Percentiles rank a stretch among this genome's conserved stretches.
phyloP scores from a whole-genome alignment of 106 monocot species.

The Dendrobium catenatum region DNA sequence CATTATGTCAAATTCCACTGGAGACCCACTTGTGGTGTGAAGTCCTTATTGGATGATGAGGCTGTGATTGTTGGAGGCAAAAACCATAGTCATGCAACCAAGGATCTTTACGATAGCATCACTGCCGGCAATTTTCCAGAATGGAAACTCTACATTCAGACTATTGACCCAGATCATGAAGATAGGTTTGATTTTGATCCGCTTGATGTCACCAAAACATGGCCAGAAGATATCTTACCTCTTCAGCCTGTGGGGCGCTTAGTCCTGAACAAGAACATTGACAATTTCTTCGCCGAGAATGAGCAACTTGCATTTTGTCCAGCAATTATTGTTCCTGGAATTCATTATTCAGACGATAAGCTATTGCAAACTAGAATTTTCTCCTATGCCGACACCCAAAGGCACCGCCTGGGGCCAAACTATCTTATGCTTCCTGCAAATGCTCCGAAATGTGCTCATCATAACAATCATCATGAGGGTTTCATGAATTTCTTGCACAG shows the following conservation, averaged over 20 bases:
- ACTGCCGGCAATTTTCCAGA: constrained; percentile 72
- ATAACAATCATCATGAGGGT: constrained; percentile 77
- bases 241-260: constrained; percentile 84
- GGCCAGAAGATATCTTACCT: constrained; percentile 78
- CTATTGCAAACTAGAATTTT: constrained; percentile 55
- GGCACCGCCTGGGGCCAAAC: constrained; percentile 65
- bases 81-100: constrained; percentile 82
- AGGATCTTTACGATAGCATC: constrained; percentile 76
- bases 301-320: constrained; percentile 71
- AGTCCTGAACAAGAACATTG: constrained; percentile 83
- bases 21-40: constrained; percentile 85
- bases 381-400: constrained; percentile 67
- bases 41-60: constrained; percentile 68
- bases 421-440: constrained; percentile 75
- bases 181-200: constrained; percentile 80
- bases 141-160: constrained; percentile 87
- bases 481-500: constrained; percentile 77
- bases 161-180: constrained; percentile 65
- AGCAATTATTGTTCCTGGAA: constrained; percentile 56
- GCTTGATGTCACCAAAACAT: constrained; percentile 86
- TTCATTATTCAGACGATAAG: constrained; percentile 71
- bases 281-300: constrained; percentile 68
- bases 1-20: constrained; percentile 88
- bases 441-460: constrained; percentile 61
- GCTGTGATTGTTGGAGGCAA: constrained; percentile 62